phyloP scores from a whole-genome alignment of 805 yeast species.

The Spencermartinsiella europaea region DNA sequence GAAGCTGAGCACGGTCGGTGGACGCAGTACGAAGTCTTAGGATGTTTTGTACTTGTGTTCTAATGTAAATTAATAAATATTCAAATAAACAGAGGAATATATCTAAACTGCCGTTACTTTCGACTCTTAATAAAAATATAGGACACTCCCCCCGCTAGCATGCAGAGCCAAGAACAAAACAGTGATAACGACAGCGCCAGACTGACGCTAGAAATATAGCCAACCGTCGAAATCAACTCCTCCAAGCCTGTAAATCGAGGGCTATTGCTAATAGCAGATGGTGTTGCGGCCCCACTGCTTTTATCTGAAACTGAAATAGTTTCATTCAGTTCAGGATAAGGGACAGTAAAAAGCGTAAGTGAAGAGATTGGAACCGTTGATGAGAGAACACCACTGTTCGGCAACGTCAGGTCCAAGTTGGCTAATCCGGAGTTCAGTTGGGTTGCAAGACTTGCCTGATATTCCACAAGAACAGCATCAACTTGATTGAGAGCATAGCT shows the following conservation, averaged over 20 bases:
- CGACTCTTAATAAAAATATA: background rate
- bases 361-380: background rate
- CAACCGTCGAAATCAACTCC: background rate
- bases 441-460: background rate
- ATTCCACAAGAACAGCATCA: background rate
- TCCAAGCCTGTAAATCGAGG: background rate
- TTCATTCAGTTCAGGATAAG: background rate
- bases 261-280: too few species aligned
- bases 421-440: background rate
- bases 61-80: background rate
- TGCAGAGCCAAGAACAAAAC: slow-evolving; percentile 10
- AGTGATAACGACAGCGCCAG: slow-evolving; percentile 5
- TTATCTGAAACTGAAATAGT: background rate
- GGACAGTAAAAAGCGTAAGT: background rate
- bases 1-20: slow-evolving; percentile 9
- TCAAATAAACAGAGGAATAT: background rate
- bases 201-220: slow-evolving; percentile 5
- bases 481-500: background rate
- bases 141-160: background rate
- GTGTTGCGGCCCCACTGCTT: background rate
- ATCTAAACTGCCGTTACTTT: background rate
- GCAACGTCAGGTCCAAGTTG: background rate
- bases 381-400: background rate
- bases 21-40: slow-evolving; percentile 6
- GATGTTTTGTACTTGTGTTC: background rate